Conservation (phyloP, 1,284 basidiomycete genomes). For the Tetrapyrgos nigripes region DNA sequence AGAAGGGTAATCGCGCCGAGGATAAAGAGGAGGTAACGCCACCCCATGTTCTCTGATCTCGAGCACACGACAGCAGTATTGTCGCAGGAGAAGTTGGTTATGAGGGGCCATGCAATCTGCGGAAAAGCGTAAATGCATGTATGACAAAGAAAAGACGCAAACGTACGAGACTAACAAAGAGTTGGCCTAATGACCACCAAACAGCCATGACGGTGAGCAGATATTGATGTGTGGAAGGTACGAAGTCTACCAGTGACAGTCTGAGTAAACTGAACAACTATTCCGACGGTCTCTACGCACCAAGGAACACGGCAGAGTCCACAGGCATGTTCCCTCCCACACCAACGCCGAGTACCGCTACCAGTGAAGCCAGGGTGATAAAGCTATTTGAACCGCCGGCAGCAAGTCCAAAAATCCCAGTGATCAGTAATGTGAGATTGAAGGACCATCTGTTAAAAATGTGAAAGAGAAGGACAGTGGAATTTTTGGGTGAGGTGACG, state of each 20-base stretch:
- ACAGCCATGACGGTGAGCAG: slow-evolving; percentile 67
- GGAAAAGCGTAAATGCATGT: background rate
- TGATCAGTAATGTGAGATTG: slow-evolving; percentile 77
- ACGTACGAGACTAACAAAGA: slow-evolving; percentile 62
- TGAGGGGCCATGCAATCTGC: slow-evolving; percentile 71
- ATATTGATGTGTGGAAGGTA: slow-evolving; percentile 67
- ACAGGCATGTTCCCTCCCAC: slow-evolving; percentile 80
- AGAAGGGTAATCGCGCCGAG: slow-evolving; percentile 69
- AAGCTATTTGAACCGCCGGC: slow-evolving; percentile 65
- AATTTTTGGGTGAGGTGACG: too few relatives aligned
- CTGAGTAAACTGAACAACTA: slow-evolving; percentile 3
- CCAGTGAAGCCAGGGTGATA: slow-evolving; percentile 56
- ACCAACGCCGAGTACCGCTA: slow-evolving; percentile 64
- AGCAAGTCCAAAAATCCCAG: slow-evolving; percentile 69
- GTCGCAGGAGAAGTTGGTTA: slow-evolving; percentile 65
- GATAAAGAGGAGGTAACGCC: slow-evolving; percentile 73
- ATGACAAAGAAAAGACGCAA: slow-evolving; percentile 1
- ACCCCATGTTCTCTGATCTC: slow-evolving; percentile 63
- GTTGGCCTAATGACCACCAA: slow-evolving; percentile 71
- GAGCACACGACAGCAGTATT: slow-evolving; percentile 45
- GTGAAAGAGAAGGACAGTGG: too few relatives aligned
- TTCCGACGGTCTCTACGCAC: slow-evolving; percentile 40
- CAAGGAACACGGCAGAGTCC: slow-evolving; percentile 81
- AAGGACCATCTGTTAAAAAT: slow-evolving; percentile 64
- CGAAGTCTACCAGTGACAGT: slow-evolving; percentile 49